These are phyloP conservation scores for Kodamaea hsintzibuensis DNA, from an alignment of 805 yeast genomes.

Conservation along the genomic window DNA sequence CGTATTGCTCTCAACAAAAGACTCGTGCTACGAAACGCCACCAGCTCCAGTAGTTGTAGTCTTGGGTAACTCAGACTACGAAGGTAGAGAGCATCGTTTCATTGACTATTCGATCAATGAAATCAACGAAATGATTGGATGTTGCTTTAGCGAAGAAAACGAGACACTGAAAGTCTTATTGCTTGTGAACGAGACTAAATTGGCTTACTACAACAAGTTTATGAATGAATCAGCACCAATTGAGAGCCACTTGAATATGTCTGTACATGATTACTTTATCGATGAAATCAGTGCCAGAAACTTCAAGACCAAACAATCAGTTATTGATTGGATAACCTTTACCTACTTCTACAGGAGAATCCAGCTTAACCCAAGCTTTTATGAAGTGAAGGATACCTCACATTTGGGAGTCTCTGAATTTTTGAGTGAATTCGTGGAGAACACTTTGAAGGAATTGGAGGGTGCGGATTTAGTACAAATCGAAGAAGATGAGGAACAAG, in stretches of 20 bases:
- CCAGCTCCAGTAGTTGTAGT: constrained; percentile 57
- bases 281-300: constrained; percentile 71
- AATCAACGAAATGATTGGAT: constrained; percentile 62
- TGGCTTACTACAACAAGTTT: constrained; percentile 69
- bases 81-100: constrained; percentile 71
- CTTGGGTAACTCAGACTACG: constrained; percentile 69
- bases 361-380: constrained; percentile 82
- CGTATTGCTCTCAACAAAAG: constrained; percentile 63
- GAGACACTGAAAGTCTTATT: constrained; percentile 45
- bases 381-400: constrained; percentile 69
- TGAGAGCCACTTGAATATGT: constrained; percentile 68
- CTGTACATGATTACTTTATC: constrained; percentile 65
- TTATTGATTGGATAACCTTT: constrained; percentile 87
- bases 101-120: constrained; percentile 68
- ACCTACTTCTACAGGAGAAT: constrained; percentile 81
- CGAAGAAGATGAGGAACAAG: constrained; percentile 35
- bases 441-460: constrained; percentile 59
- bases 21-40: constrained; percentile 53
- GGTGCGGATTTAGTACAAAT: constrained; percentile 65
- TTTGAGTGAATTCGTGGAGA: constrained; percentile 81
- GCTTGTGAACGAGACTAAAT: constrained; percentile 54
- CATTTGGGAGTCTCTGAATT: constrained; percentile 75
- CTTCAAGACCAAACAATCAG: constrained; percentile 72
- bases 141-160: constrained; percentile 33
- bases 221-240: constrained; percentile 75